A percentile compares a stretch with the other conserved stretches of the same genome.
Evolutionary conservation across 164 flowering plant species (phyloP).

Genomic region (Warburgia ugandensis): DNA sequence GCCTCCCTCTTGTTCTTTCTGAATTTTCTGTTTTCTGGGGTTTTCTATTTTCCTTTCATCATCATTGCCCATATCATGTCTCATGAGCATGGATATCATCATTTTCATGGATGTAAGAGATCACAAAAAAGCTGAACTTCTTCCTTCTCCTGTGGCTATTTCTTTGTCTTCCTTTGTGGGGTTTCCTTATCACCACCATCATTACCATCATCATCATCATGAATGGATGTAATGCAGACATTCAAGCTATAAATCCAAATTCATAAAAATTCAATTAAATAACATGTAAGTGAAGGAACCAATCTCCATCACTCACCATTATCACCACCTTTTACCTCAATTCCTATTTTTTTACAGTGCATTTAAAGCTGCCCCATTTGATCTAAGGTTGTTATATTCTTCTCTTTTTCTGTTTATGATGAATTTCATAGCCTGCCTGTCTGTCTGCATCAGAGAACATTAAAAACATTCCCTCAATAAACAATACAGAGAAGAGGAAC

Average conservation of each 20-base stretch:
- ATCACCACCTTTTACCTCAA: no score
- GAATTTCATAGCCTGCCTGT: not conserved
- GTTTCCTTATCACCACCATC: not conserved
- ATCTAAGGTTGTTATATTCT: no score
- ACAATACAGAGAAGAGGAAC: not conserved
- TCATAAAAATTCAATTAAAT: no score
- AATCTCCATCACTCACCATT: no score
- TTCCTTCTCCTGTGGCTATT: not conserved
- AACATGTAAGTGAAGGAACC: no score
- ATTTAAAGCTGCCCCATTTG: no score
- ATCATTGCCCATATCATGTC: not conserved
- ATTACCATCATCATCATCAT: not conserved
- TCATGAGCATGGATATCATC: not conserved
- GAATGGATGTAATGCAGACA: no score
- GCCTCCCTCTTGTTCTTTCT: constrained; percentile 1
- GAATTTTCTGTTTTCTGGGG: not conserved
- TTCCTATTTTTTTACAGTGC: no score
- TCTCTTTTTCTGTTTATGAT: not conserved
- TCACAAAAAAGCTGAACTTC: constrained; percentile 1
- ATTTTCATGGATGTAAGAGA: constrained; percentile 10
- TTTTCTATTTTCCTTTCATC: not conserved
- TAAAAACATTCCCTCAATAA: not conserved
- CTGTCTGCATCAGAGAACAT: not conserved
- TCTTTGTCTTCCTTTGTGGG: not conserved
- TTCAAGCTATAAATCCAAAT: no score